A percentile compares a stretch with the other conserved stretches of the same genome.
Evolutionary conservation across 1,139 yeast genomes (phyloP).

Genomic region (Taiozyma sp.): DNA sequence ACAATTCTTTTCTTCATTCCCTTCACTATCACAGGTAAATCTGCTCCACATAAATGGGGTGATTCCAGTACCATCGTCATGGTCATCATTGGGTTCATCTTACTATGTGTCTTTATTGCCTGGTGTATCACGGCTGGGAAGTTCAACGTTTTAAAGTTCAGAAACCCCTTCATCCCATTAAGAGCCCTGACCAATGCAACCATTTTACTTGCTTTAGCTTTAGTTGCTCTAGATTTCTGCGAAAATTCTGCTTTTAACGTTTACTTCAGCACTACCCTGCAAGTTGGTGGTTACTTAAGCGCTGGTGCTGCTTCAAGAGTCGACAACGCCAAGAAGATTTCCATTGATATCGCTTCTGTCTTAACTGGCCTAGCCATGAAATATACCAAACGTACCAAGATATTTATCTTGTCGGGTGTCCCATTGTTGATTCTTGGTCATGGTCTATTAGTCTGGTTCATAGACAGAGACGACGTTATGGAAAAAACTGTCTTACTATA

Average conservation of each 20-base stretch:
- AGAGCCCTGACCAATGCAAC: conserved; percentile 19
- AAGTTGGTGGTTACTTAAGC: conserved; percentile 25
- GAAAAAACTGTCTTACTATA: conserved; percentile 17
- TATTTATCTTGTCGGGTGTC: conserved; percentile 27
- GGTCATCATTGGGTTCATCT: conserved; percentile 22
- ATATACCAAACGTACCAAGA: conserved; percentile 30
- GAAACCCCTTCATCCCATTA: conserved; percentile 23
- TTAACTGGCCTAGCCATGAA: conserved; percentile 27
- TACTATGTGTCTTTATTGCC: conserved; percentile 16
- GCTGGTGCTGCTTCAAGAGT: conserved; percentile 27
- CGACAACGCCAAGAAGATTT: conserved; percentile 25
- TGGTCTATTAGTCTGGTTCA: conserved; percentile 26
- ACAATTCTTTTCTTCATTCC: conserved; percentile 31
- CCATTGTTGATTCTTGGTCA: conserved; percentile 26
- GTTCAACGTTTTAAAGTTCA: conserved; percentile 6
- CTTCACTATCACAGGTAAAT: conserved; percentile 28
- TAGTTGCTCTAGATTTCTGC: conserved; percentile 23
- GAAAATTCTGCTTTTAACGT: conserved; percentile 25
- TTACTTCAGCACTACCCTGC: conserved; percentile 24
- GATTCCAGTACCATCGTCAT: conserved; percentile 23
- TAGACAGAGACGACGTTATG: conserved; percentile 19
- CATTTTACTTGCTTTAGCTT: conserved; percentile 14
- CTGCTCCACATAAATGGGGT: conserved; percentile 22
- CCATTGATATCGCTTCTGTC: conserved; percentile 23
- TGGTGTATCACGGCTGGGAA: conserved; percentile 20